Evolutionary conservation across 2,329 filamentous ascomycete genomes (phyloP), one percentile per base, ranked within the genome.

Genomic region (Fusarium incarnatum): DNA sequence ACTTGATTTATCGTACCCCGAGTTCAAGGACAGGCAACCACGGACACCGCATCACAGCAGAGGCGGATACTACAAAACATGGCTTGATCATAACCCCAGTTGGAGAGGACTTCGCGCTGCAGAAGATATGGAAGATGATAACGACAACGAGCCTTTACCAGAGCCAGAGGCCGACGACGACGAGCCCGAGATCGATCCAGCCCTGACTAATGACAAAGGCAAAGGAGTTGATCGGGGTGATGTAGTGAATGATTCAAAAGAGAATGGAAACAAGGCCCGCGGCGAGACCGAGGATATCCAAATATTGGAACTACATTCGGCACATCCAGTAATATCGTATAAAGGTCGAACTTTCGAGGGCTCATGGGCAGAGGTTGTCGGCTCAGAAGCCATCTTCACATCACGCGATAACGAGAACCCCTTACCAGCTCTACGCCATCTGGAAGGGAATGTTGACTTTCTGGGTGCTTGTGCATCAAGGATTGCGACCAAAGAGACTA

Each of bases 291-390:
- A 73, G 22, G 81, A 87, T 41, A 87, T 97, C 8, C 94, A 97
- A 76, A 90, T 98, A 53, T 84, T 96, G n/a, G 94, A 93, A 28
- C 85, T 98, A 6, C 92, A 97, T 79, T 91, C 91, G 2, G 76
- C 82, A 4, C 91, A 92, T 50, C 95, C 95, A 0, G 83, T 97
- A 28, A 86, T 97, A 63, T 91, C 92, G 23, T 97, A 97, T 80
- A 87, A 91, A 61, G 92, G 92, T 30, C 88, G 91, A 67, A 83
- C 97, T 23, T 96, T 94, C 77, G 89, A 89, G 68, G 95, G 94
- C 70, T 83, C 88, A 47, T 98, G 95, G 95, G 87, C 89, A 13
- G 89, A 92, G 66, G 91, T 94, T 64, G 88, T 97, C 45, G 95
- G 95, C 37, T 97, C 94, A 0, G 93, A 97, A 72, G 83, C 94